phyloP scores from a whole-genome alignment of 2,329 filamentous ascomycete species.

The Rhinocladiella similis region DNA sequence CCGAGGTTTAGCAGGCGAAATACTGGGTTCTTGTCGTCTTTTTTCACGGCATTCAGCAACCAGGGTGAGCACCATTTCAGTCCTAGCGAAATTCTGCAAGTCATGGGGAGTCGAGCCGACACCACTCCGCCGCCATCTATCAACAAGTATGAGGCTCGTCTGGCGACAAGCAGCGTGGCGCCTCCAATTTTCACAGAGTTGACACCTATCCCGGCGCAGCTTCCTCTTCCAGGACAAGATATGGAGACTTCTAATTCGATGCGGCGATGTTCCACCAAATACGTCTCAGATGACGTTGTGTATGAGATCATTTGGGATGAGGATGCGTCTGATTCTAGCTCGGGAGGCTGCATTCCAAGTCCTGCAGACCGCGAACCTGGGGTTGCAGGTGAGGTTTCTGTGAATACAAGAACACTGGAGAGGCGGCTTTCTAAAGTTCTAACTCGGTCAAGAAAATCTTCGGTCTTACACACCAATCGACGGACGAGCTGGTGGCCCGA shows the following conservation, averaged over 20 bases:
- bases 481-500: slow-evolving; percentile 8
- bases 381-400: slow-evolving; percentile 9
- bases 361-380: slow-evolving; percentile 4
- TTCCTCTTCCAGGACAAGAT: slow-evolving; percentile 3
- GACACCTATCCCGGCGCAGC: slow-evolving; percentile 11
- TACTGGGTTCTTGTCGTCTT: slow-evolving; percentile 21
- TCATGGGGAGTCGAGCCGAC: not conserved
- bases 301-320: slow-evolving; percentile 30
- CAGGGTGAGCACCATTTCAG: slow-evolving; percentile 1
- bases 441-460: slow-evolving; percentile 13
- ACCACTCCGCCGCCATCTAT: slow-evolving; percentile 6
- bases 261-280: slow-evolving; percentile 27
- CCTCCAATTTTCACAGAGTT: slow-evolving; percentile 23
- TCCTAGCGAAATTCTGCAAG: not conserved
- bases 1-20: slow-evolving; percentile 22
- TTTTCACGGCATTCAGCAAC: slow-evolving; percentile 22
- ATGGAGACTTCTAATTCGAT: slow-evolving; percentile 1
- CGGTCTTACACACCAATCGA: slow-evolving; percentile 3
- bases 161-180: slow-evolving; percentile 15
- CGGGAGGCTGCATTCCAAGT: slow-evolving; percentile 4
- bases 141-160: slow-evolving; percentile 12
- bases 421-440: slow-evolving; percentile 17
- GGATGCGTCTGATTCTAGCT: slow-evolving; percentile 15
- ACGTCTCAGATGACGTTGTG: slow-evolving; percentile 20
- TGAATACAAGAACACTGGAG: slow-evolving; percentile 19